These are phyloP conservation scores for Alternaria sp. DNA, from an alignment of 2,329 filamentous ascomycete genomes.

Conservation along the genomic window DNA sequence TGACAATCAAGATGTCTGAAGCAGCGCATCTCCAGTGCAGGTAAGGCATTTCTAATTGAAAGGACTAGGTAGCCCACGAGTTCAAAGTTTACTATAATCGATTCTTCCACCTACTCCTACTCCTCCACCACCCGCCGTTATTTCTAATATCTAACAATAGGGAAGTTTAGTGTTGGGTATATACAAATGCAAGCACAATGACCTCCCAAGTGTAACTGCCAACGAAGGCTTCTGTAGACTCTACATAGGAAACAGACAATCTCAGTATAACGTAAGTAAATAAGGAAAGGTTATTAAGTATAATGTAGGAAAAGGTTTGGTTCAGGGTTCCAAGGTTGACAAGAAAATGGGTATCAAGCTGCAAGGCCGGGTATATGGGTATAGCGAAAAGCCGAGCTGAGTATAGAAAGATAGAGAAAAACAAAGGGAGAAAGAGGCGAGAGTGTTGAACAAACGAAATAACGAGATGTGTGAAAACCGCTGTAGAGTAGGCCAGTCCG, in stretches of 20 bases:
- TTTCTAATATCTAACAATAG: slow-evolving; percentile 2
- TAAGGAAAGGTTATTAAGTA: not conserved
- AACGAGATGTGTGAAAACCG: slow-evolving; percentile 4
- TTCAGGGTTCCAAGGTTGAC: not conserved
- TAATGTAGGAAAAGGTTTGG: not conserved
- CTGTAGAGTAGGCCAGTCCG: slow-evolving; percentile 3
- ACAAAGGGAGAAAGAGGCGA: not conserved
- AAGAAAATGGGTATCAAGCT: slow-evolving; percentile 4
- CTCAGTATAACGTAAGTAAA: not conserved
- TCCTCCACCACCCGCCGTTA: not conserved
- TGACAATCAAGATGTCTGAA: no score
- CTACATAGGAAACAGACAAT: slow-evolving; percentile 9
- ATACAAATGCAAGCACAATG: slow-evolving; percentile 2
- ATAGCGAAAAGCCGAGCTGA: slow-evolving; percentile 8
- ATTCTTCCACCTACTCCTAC: slow-evolving; percentile 3
- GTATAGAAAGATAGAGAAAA: slow-evolving; percentile 1
- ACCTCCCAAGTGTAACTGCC: not conserved
- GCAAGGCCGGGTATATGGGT: slow-evolving; percentile 4
- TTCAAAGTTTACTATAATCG: not conserved
- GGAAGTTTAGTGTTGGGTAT: slow-evolving; percentile 3
- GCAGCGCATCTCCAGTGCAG: no score
- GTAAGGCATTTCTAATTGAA: not conserved
- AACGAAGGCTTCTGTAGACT: slow-evolving; percentile 4
- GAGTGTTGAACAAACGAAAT: slow-evolving; percentile 13
- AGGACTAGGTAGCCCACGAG: not conserved